Evolutionary conservation across 257 asterid genomes (phyloP).

Genomic region (Solanum ahanhuiri): DNA sequence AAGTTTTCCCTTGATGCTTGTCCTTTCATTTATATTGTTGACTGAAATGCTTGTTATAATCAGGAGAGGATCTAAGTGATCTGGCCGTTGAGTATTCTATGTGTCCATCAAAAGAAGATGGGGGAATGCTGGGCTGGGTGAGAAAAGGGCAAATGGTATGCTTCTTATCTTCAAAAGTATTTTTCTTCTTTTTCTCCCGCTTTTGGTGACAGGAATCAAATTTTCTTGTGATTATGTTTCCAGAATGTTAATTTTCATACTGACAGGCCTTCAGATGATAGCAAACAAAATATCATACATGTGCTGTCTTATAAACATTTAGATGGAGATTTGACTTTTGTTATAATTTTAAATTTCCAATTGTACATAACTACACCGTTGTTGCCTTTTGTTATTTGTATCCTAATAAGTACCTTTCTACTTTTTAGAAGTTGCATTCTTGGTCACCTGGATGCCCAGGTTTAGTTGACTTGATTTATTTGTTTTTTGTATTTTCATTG

Average conservation of each 20-base stretch:
- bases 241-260: neutral
- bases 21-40: conserved; percentile 4
- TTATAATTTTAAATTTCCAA: neutral
- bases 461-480: neutral
- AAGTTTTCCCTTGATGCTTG: neutral
- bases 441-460: neutral
- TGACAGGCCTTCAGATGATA: neutral
- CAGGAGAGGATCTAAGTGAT: conserved; percentile 95
- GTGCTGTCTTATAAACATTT: neutral
- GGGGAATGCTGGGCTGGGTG: conserved; percentile 99
- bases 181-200: neutral
- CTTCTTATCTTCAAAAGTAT: conserved; percentile 5
- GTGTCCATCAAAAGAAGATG: conserved; percentile 92
- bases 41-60: conserved; percentile 16
- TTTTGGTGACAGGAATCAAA: neutral
- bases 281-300: neutral
- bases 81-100: conserved; percentile 82
- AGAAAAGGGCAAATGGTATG: conserved; percentile 96
- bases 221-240: neutral
- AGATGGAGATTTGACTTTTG: neutral
- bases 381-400: neutral
- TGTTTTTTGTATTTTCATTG: conserved; percentile 5
- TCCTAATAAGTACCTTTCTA: neutral
- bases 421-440: neutral
- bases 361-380: neutral